Conservation (phyloP, 768 basidiomycete species). For the Neoboletus magnificus region DNA sequence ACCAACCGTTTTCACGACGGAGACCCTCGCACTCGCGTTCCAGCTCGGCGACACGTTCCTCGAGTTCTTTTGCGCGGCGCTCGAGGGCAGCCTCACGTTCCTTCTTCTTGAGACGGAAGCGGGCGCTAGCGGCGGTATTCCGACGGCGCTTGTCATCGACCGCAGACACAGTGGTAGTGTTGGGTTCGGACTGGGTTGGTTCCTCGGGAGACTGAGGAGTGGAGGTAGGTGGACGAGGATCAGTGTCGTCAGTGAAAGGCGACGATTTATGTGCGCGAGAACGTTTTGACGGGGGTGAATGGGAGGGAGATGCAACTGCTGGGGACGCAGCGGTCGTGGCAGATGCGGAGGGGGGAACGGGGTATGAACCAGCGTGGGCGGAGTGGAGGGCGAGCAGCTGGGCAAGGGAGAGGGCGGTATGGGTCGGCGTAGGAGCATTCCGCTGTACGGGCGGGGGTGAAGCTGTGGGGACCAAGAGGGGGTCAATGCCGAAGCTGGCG, state of each 20-base stretch:
- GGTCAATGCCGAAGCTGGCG: slow-evolving; percentile 41
- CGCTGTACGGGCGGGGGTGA: slow-evolving; percentile 28
- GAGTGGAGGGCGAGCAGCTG: slow-evolving; percentile 67
- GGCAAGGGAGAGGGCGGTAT: slow-evolving; percentile 54
- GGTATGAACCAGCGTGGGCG: slow-evolving; percentile 28
- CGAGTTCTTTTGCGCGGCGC: slow-evolving; percentile 79
- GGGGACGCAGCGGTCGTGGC: slow-evolving; percentile 13
- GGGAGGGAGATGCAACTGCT: slow-evolving; percentile 13
- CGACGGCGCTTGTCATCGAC: slow-evolving; percentile 90
- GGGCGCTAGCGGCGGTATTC: slow-evolving; percentile 90
- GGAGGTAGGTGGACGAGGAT: slow-evolving; percentile 27
- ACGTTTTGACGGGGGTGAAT: slow-evolving; percentile 42
- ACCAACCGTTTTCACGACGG: slow-evolving; percentile 87
- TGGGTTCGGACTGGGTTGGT: slow-evolving; percentile 11
- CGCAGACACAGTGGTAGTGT: slow-evolving; percentile 39
- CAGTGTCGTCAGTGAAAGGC: slow-evolving; percentile 23
- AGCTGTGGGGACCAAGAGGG: slow-evolving; percentile 36
- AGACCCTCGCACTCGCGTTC: slow-evolving; percentile 91
- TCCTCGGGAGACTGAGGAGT: slow-evolving; percentile 30
- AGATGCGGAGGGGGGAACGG: slow-evolving; percentile 17
- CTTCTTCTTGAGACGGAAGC: slow-evolving; percentile 95
- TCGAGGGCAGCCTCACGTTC: slow-evolving; percentile 90
- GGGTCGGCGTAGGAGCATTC: slow-evolving; percentile 11
- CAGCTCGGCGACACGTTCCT: slow-evolving; percentile 71
- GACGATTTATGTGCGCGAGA: slow-evolving; percentile 54